Conservation (phyloP, 2,329 filamentous ascomycete genomes). For the Venturia asperata region DNA sequence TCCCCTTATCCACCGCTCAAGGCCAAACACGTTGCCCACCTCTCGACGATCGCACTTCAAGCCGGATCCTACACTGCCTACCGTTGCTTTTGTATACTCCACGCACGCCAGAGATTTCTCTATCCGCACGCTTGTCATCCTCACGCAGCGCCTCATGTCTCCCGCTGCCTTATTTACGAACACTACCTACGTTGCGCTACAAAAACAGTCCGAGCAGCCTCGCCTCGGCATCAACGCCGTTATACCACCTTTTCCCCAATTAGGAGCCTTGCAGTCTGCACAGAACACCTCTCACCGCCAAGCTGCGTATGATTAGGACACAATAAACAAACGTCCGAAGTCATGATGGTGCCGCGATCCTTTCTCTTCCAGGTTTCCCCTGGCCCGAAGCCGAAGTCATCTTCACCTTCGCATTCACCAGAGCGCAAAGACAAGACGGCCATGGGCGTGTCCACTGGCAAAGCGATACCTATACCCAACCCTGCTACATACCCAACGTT, state of each 20-base stretch:
- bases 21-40: slow-evolving; percentile 1
- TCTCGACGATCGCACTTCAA: slow-evolving; percentile 2
- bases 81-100: background rate
- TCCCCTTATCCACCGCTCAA: slow-evolving; percentile 4
- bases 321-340: background rate
- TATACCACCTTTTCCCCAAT: background rate
- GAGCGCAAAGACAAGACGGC: slow-evolving; percentile 7
- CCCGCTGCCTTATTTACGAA: slow-evolving; percentile 3
- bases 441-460: background rate
- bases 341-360: slow-evolving; percentile 16
- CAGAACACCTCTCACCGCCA: slow-evolving; percentile 2
- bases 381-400: background rate
- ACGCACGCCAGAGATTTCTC: background rate
- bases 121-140: background rate
- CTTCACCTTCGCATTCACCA: slow-evolving; percentile 10
- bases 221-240: slow-evolving; percentile 4
- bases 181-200: background rate
- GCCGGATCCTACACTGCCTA: background rate
- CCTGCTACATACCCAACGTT: background rate
- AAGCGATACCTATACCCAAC: background rate
- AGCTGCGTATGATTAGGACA: background rate
- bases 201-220: slow-evolving; percentile 1
- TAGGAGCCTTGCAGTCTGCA: background rate
- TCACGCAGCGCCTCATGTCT: slow-evolving; percentile 9
- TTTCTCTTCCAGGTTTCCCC: slow-evolving; percentile 9